Evolutionary conservation across 768 basidiomycete genomes (phyloP).

Genomic region (Favolaschia claudopus): DNA sequence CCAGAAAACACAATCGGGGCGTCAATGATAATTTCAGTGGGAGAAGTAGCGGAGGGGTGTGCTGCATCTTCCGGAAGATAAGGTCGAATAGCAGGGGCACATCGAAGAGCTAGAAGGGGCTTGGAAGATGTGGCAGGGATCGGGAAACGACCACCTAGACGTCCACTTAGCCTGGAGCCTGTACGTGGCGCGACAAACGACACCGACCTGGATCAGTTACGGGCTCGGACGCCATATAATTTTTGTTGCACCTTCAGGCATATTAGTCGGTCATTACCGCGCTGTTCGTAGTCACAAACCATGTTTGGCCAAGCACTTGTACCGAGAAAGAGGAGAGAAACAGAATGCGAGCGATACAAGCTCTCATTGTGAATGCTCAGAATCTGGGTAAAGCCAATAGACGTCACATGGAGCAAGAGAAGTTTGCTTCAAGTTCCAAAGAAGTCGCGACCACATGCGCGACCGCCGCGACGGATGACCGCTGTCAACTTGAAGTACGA

Average conservation of each 20-base stretch:
- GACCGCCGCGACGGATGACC: background rate
- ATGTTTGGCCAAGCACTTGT: constrained; percentile 22
- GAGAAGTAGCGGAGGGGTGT: constrained; percentile 35
- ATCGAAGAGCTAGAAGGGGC: constrained; percentile 64
- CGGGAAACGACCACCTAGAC: constrained; percentile 54
- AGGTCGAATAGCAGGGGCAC: constrained; percentile 64
- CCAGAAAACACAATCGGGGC: constrained; percentile 55
- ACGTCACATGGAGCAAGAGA: constrained; percentile 19
- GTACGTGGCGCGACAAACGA: background rate
- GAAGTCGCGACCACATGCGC: constrained; percentile 5
- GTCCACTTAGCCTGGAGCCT: background rate
- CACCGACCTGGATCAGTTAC: constrained; percentile 51
- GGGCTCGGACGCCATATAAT: constrained; percentile 55
- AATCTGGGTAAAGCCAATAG: background rate
- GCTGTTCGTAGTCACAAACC: constrained; percentile 3
- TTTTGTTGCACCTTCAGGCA: constrained; percentile 59
- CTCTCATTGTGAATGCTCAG: constrained; percentile 7
- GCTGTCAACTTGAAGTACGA: too few relatives aligned
- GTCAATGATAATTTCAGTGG: constrained; percentile 59
- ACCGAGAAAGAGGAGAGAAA: background rate
- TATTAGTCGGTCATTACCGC: background rate
- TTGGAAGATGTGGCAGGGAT: constrained; percentile 42
- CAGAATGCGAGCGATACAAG: background rate
- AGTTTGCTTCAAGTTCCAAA: background rate
- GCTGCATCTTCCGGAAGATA: constrained; percentile 63